Percentiles rank a stretch among this genome's conserved stretches.
Conservation (phyloP, 1,284 basidiomycete genomes). For the Leccinum huronense region DNA sequence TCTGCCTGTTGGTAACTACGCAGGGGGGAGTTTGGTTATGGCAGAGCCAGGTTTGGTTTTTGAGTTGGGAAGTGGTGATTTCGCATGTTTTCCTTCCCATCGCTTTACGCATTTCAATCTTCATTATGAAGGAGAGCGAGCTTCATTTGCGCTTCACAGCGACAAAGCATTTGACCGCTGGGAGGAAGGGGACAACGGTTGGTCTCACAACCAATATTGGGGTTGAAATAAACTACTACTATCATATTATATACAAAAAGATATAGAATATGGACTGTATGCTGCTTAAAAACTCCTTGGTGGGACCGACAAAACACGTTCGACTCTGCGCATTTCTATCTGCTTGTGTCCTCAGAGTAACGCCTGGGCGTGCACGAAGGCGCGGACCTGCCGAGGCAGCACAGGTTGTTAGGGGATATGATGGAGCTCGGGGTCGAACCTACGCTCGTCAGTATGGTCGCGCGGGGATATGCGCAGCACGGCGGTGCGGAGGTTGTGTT, state of each 20-base stretch:
- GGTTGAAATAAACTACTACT: no score
- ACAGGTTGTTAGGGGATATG: slow-evolving; percentile 39
- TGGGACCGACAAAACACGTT: slow-evolving; percentile 4
- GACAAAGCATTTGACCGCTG: background rate
- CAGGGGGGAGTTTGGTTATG: background rate
- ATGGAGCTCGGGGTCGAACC: slow-evolving; percentile 31
- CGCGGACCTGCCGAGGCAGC: slow-evolving; percentile 18
- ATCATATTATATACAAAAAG: no score
- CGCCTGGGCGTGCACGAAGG: background rate
- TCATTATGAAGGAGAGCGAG: background rate
- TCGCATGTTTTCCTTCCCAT: background rate
- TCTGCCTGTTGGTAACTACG: background rate
- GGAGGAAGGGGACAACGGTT: background rate
- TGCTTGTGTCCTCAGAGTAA: slow-evolving; percentile 28
- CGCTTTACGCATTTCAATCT: background rate
- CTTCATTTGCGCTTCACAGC: background rate
- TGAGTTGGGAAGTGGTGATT: background rate
- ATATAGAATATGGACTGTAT: no score
- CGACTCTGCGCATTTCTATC: slow-evolving; percentile 32
- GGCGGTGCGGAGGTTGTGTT: slow-evolving; percentile 20
- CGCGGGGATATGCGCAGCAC: slow-evolving; percentile 20
- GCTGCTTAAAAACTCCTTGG: no score
- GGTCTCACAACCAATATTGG: background rate
- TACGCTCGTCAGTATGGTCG: slow-evolving; percentile 24
- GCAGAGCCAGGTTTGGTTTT: background rate